Conservation (phyloP, 23 red algal species). For the Gracilaria domingensis region DNA sequence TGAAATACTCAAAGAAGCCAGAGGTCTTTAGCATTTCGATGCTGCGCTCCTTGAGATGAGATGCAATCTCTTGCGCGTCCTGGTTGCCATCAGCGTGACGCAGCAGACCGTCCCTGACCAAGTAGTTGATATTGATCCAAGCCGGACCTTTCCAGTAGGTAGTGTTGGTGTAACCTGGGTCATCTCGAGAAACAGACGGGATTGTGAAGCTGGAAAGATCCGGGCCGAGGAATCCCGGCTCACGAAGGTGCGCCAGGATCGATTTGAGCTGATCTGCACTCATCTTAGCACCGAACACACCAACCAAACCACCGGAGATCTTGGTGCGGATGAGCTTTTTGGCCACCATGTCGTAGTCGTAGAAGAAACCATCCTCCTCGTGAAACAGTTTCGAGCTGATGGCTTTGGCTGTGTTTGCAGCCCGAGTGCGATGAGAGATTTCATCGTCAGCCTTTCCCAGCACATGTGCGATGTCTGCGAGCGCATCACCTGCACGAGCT, state of each 20-base stretch:
- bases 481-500: constrained; percentile 43
- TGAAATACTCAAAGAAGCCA: constrained; percentile 80
- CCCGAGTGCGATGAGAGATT: background rate
- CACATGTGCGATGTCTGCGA: constrained; percentile 62
- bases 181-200: constrained; percentile 40
- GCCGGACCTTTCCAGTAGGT: constrained; percentile 65
- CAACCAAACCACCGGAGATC: constrained; percentile 65
- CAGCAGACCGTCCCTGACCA: constrained; percentile 63
- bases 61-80: constrained; percentile 42
- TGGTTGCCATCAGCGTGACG: constrained; percentile 46
- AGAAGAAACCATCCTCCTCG: constrained; percentile 49
- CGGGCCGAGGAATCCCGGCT: constrained; percentile 15
- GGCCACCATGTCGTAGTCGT: constrained; percentile 55
- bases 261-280: background rate
- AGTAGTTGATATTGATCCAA: constrained; percentile 78
- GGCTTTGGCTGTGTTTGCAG: constrained; percentile 31
- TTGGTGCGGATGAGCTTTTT: constrained; percentile 46
- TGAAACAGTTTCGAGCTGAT: constrained; percentile 48
- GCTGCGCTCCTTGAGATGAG: constrained; percentile 37
- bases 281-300: constrained; percentile 50
- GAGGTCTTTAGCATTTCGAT: constrained; percentile 37
- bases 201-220: constrained; percentile 52
- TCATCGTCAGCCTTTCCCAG: constrained; percentile 45
- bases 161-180: constrained; percentile 61
- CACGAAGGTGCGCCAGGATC: constrained; percentile 22